Evolutionary conservation across 352 stramenopile species (phyloP).

Genomic region (Globisporangium viniferum): DNA sequence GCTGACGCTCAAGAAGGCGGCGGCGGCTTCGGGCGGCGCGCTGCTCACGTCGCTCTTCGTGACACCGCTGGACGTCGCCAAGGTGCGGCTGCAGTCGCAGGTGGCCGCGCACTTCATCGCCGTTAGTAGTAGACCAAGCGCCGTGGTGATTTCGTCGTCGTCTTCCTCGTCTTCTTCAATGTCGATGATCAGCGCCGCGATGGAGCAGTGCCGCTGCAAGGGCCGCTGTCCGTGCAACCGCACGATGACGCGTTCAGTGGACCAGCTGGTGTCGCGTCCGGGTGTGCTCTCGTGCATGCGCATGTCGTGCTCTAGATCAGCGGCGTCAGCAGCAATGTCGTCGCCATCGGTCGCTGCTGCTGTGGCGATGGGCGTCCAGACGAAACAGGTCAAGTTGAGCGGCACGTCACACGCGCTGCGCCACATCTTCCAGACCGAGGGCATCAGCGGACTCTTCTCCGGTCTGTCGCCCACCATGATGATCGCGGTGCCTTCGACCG

Average conservation of each 20-base stretch:
- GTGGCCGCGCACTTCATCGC: constrained; percentile 24
- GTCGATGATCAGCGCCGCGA: constrained; percentile 16
- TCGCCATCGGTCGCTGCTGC: background rate
- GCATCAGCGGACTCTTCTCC: constrained; percentile 75
- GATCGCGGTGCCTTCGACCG: constrained; percentile 92
- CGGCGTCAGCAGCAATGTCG: background rate
- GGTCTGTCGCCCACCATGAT: constrained; percentile 90
- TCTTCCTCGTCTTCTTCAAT: constrained; percentile 3
- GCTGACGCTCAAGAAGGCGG: constrained; percentile 65
- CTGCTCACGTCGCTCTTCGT: constrained; percentile 83
- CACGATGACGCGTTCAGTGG: constrained; percentile 44
- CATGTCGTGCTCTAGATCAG: constrained; percentile 30
- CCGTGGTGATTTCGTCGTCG: background rate
- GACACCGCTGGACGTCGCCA: constrained; percentile 79
- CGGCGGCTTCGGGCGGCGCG: constrained; percentile 60
- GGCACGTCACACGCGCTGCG: constrained; percentile 63
- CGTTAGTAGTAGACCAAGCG: background rate
- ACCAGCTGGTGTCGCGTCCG: constrained; percentile 30
- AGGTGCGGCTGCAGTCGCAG: constrained; percentile 79
- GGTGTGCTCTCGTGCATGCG: constrained; percentile 33
- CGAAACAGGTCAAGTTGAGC: constrained; percentile 32
- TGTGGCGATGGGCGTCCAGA: constrained; percentile 3
- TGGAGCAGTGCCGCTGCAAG: constrained; percentile 46
- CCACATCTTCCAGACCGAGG: constrained; percentile 83
- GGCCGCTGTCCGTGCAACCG: constrained; percentile 53